These are phyloP conservation scores for Talaromyces sp. DNA, from an alignment of 2,329 filamentous ascomycete genomes.

Conservation along the genomic window DNA sequence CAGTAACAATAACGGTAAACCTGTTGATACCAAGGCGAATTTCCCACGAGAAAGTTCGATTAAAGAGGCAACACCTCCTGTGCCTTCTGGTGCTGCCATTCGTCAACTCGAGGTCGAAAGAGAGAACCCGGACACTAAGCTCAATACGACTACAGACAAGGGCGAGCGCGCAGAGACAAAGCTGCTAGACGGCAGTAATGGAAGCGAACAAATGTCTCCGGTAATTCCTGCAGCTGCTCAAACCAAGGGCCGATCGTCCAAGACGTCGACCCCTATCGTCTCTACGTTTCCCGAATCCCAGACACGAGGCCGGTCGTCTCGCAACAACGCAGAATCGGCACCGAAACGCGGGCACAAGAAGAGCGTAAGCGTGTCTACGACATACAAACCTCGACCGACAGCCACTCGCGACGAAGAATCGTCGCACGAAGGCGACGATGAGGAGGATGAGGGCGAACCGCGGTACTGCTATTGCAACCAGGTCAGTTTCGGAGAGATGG, in stretches of 20 bases:
- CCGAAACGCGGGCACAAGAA: constrained; percentile 36
- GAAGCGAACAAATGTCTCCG: constrained; percentile 25
- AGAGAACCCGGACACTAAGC: constrained; percentile 14
- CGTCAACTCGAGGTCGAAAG: constrained; percentile 21
- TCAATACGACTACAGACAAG: constrained; percentile 25
- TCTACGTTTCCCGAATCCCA: constrained; percentile 31
- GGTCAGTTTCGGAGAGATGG: constrained; percentile 80
- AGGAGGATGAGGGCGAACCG: constrained; percentile 65
- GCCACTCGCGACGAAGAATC: constrained; percentile 39
- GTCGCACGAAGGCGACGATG: constrained; percentile 51
- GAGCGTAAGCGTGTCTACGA: constrained; percentile 19
- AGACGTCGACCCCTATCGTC: constrained; percentile 38
- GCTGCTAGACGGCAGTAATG: constrained; percentile 25
- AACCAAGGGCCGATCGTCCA: constrained; percentile 35
- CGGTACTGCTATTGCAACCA: constrained; percentile 76
- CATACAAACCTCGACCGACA: constrained; percentile 21
- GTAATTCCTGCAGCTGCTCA: constrained; percentile 11
- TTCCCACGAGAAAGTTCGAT: constrained; percentile 50
- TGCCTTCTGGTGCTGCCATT: constrained; percentile 35
- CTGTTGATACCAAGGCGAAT: constrained; percentile 48
- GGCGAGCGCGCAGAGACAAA: constrained; percentile 31
- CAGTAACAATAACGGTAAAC: constrained; percentile 49
- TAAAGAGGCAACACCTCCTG: constrained; percentile 21
- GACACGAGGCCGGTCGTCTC: constrained; percentile 30
- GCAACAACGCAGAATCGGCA: constrained; percentile 26